phyloP scores from a whole-genome alignment of 208 protist genomes.

The Leishmania martiniquensis region DNA sequence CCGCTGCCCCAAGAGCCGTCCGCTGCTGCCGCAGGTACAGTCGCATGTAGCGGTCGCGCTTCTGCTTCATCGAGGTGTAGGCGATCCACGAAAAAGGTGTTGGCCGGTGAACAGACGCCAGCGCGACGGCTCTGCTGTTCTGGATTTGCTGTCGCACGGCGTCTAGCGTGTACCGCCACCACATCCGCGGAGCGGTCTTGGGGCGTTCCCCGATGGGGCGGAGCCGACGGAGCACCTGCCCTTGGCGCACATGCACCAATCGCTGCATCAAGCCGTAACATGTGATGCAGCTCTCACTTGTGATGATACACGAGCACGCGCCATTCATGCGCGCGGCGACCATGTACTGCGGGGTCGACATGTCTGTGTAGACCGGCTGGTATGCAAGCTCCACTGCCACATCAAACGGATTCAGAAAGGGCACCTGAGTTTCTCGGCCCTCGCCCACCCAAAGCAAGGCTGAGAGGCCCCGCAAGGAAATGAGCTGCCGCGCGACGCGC shows the following conservation, averaged over 20 bases:
- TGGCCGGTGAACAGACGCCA: constrained; percentile 5
- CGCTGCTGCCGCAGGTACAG: constrained; percentile 52
- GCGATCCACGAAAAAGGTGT: constrained; percentile 51
- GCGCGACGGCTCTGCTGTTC: constrained; percentile 10
- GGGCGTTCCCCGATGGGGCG: constrained; percentile 35
- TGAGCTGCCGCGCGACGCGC: constrained; percentile 57
- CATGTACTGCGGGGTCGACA: constrained; percentile 30
- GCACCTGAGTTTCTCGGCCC: not conserved
- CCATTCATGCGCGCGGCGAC: constrained; percentile 32
- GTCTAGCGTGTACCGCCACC: constrained; percentile 73
- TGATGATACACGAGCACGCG: constrained; percentile 22
- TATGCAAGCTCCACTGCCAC: constrained; percentile 25
- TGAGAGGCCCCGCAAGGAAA: constrained; percentile 48
- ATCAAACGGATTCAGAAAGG: constrained; percentile 26
- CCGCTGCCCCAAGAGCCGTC: constrained; percentile 17
- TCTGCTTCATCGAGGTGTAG: constrained; percentile 43
- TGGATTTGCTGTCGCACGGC: constrained; percentile 44
- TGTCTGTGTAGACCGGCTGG: constrained; percentile 26
- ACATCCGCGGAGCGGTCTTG: constrained; percentile 43
- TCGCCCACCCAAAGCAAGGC: constrained; percentile 25
- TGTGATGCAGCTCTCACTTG: constrained; percentile 27
- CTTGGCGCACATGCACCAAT: constrained; percentile 24
- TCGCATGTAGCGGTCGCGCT: constrained; percentile 49
- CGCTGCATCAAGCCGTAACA: constrained; percentile 21
- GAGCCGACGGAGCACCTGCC: constrained; percentile 40